Percentiles rank a stretch among this genome's conserved stretches.
Evolutionary conservation across 2,329 filamentous ascomycete genomes (phyloP).

Genomic region (Amauroascus niger): DNA sequence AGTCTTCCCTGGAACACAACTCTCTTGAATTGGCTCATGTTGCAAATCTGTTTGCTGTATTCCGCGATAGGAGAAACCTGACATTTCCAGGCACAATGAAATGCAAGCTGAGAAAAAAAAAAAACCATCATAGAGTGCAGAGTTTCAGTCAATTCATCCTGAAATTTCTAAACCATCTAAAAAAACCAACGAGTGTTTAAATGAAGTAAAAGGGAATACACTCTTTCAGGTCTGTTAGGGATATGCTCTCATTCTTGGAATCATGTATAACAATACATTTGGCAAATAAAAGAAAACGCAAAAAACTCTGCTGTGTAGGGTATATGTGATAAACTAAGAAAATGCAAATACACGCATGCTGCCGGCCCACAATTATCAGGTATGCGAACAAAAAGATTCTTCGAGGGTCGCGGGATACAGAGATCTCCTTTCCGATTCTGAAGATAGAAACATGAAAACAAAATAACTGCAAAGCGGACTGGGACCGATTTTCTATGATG

Average conservation of each 20-base stretch:
- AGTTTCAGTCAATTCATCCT: too few relatives aligned
- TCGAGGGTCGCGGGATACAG: neutral
- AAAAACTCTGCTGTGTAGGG: conserved; percentile 1
- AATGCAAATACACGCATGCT: neutral
- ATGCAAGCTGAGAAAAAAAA: too few relatives aligned
- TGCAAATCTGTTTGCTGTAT: too few relatives aligned
- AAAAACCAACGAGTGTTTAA: too few relatives aligned
- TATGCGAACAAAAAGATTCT: conserved; percentile 1
- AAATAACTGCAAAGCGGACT: neutral
- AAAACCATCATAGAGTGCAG: too few relatives aligned
- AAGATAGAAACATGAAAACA: conserved; percentile 1
- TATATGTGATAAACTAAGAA: neutral
- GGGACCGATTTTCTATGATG: conserved; percentile 5
- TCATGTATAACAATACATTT: neutral
- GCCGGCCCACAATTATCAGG: neutral
- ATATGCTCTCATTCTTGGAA: neutral
- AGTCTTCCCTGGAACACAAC: too few relatives aligned
- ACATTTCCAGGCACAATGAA: too few relatives aligned
- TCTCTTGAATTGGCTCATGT: too few relatives aligned
- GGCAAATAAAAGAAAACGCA: neutral
- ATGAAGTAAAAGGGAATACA: too few relatives aligned
- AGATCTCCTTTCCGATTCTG: neutral
- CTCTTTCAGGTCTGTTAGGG: neutral
- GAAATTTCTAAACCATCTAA: too few relatives aligned
- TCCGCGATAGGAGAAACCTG: too few relatives aligned